Evolutionary conservation across 257 asterid species (phyloP).

Genomic region (Nicotiana sylvestris): DNA sequence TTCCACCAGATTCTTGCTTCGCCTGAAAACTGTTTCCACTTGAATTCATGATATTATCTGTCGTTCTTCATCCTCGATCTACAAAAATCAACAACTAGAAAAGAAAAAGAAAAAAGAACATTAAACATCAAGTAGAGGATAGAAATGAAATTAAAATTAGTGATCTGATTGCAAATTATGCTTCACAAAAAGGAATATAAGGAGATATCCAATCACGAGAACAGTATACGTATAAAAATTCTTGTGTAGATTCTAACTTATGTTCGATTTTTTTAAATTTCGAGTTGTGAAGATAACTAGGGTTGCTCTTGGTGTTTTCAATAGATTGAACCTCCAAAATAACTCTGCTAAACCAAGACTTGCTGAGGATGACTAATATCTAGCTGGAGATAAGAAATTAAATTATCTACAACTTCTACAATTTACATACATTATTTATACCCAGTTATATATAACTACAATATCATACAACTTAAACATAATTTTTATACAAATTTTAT

Average conservation of each 20-base stretch:
- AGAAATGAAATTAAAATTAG: background rate
- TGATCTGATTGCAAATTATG: background rate
- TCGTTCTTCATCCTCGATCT: slow-evolving; percentile 32
- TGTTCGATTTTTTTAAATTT: background rate
- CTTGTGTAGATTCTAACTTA: background rate
- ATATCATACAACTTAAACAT: no score
- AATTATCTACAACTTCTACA: no score
- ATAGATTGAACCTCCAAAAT: background rate
- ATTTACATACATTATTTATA: no score
- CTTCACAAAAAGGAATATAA: background rate
- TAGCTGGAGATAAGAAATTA: background rate
- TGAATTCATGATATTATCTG: slow-evolving; percentile 37
- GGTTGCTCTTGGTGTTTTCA: background rate
- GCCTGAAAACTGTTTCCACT: slow-evolving; percentile 23
- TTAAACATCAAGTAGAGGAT: background rate
- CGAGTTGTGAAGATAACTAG: background rate
- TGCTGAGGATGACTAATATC: background rate
- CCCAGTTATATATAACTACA: no score
- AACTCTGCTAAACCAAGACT: background rate
- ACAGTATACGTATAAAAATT: background rate
- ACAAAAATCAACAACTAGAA: slow-evolving; percentile 13
- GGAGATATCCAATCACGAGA: background rate
- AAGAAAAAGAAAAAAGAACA: background rate
- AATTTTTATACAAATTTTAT: no score
- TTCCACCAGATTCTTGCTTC: slow-evolving; percentile 44